A percentile compares a stretch with the other conserved stretches of the same genome.
Evolutionary conservation across 495 filamentous ascomycete species (phyloP).

Genomic region (Penicillium angulare): DNA sequence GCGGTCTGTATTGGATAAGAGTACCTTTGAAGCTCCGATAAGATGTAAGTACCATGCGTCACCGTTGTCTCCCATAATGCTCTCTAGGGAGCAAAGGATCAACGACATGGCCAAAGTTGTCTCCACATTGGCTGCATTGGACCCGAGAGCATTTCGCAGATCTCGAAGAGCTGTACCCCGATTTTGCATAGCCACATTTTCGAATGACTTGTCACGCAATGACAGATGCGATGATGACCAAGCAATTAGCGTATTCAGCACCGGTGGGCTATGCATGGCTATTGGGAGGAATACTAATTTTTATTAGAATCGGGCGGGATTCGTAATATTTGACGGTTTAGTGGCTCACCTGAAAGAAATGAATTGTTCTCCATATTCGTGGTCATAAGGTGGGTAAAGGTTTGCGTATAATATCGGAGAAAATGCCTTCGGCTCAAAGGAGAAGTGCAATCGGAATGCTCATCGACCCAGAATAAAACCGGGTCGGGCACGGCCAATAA

Average conservation of each 20-base stretch:
- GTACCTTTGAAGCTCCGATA: conserved; percentile 4
- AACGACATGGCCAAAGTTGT: conserved; percentile 13
- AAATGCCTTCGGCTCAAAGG: conserved; percentile 13
- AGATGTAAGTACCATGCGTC: conserved; percentile 14
- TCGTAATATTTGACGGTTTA: no score
- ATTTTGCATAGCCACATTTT: conserved; percentile 12
- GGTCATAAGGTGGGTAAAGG: conserved; percentile 11
- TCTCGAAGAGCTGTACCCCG: conserved; percentile 6
- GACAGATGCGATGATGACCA: conserved; percentile 16
- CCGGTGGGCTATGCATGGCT: conserved; percentile 14
- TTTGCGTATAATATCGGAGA: conserved; percentile 15
- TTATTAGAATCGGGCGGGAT: no score
- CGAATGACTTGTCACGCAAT: conserved; percentile 8
- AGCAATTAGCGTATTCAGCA: conserved; percentile 9
- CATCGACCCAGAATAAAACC: conserved; percentile 14
- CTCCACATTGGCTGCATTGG: conserved; percentile 8
- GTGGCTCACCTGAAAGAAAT: conserved; percentile 8
- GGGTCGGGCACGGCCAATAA: no score
- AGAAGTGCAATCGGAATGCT: conserved; percentile 11
- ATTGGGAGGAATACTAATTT: conserved; percentile 14
- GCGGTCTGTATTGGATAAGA: no score
- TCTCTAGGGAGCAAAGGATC: conserved; percentile 13
- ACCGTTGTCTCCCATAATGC: conserved; percentile 14
- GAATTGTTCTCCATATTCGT: conserved; percentile 18
- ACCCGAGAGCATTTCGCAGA: conserved; percentile 4